phyloP scores from a whole-genome alignment of 192 early-diverging fungal genomes.

The Jimgerdemannia flammicorona region DNA sequence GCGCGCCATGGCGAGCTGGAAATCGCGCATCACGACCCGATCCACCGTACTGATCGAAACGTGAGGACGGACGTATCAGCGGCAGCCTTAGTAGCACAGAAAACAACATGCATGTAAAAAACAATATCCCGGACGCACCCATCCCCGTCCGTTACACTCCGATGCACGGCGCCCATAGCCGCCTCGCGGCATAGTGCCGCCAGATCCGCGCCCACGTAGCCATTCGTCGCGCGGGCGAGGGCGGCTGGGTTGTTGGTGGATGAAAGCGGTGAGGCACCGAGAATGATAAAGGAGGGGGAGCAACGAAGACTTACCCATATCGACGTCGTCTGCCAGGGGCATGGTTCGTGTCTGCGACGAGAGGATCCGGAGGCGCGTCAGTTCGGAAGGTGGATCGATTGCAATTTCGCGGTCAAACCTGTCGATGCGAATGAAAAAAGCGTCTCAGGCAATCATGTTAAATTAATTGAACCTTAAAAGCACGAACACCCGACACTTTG shows the following conservation, averaged over 20 bases:
- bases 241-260: conserved; percentile 11
- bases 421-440: not conserved
- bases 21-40: conserved; percentile 53
- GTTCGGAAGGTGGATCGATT: conserved; percentile 71
- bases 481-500: not conserved
- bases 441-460: not conserved
- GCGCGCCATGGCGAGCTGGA: conserved; percentile 55
- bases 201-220: conserved; percentile 95
- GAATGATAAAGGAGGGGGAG: not conserved
- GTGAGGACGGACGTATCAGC: conserved; percentile 75
- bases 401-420: conserved; percentile 84
- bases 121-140: not conserved
- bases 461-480: not conserved
- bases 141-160: conserved; percentile 2
- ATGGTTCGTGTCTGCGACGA: conserved; percentile 49
- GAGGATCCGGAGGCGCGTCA: conserved; percentile 62
- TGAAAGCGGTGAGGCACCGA: not conserved
- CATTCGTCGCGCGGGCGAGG: conserved; percentile 70
- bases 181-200: conserved; percentile 81
- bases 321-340: conserved; percentile 46
- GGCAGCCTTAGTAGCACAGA: not conserved
- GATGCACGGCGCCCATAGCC: conserved; percentile 48
- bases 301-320: conserved; percentile 29
- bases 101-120: not conserved
- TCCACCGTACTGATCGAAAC: conserved; percentile 57